These are phyloP conservation scores for Ceratocystis eucalypticola DNA, from an alignment of 2,329 filamentous ascomycete genomes.

Conservation along the genomic window DNA sequence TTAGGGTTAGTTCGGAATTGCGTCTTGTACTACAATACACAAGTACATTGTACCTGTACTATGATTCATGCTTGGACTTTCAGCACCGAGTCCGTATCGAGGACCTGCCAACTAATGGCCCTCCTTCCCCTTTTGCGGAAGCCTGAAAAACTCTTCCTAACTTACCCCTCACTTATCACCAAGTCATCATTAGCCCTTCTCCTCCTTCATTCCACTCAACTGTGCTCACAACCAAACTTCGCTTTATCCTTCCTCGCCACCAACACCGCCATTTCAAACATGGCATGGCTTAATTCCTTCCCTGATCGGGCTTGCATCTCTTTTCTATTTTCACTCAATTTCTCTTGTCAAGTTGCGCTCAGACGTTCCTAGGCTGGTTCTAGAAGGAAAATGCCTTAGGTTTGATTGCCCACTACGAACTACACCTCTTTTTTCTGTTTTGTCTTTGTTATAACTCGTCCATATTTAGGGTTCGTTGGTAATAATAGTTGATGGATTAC, in stretches of 20 bases:
- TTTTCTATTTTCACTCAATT: constrained; percentile 1
- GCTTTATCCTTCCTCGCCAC: background rate
- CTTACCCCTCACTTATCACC: background rate
- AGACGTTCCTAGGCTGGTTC: constrained; percentile 2
- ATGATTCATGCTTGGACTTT: background rate
- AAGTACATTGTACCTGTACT: background rate
- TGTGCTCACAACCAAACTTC: background rate
- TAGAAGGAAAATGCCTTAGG: constrained; percentile 4
- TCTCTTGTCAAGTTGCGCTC: constrained; percentile 11
- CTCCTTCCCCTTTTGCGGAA: background rate
- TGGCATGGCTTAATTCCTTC: background rate
- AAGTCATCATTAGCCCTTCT: background rate
- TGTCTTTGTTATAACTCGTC: background rate
- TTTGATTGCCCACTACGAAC: background rate
- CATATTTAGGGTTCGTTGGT: background rate
- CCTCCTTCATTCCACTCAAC: background rate
- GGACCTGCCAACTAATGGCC: background rate
- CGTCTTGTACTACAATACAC: background rate
- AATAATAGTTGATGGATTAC: background rate
- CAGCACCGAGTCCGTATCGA: background rate
- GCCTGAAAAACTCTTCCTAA: background rate
- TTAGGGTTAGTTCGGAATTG: background rate
- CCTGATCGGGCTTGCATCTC: background rate
- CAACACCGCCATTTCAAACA: background rate
- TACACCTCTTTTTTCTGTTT: background rate